These are phyloP conservation scores for Tulasnella sp. DNA, from an alignment of 768 basidiomycete species.

Conservation along the genomic window DNA sequence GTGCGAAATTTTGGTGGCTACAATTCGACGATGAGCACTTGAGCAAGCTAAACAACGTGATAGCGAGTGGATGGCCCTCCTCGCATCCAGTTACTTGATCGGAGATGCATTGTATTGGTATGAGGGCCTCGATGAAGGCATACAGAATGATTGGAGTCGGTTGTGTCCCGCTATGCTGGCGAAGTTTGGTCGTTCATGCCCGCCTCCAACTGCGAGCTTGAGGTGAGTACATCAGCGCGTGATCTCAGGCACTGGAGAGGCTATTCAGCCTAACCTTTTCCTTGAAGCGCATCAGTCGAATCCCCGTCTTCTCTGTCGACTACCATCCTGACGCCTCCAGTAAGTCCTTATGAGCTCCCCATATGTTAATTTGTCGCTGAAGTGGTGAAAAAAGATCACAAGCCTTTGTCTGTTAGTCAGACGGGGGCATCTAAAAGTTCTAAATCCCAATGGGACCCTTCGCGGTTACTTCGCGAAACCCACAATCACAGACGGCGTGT, in stretches of 20 bases:
- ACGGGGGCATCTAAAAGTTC: neutral
- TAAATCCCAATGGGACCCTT: neutral
- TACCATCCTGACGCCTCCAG: neutral
- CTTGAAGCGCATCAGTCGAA: neutral
- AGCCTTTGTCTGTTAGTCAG: neutral
- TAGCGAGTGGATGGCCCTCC: neutral
- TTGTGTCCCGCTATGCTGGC: neutral
- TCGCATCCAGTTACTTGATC: neutral
- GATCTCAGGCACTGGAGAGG: neutral
- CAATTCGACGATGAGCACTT: neutral
- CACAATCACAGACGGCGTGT: neutral
- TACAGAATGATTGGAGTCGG: slow-evolving; percentile 3
- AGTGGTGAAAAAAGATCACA: neutral
- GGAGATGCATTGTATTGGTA: slow-evolving; percentile 20
- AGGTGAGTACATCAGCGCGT: neutral
- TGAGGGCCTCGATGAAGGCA: neutral
- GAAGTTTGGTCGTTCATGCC: neutral
- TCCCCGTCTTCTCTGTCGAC: neutral
- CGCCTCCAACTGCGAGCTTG: neutral
- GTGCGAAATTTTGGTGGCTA: neutral
- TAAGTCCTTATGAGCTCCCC: neutral
- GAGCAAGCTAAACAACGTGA: neutral
- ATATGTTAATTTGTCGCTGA: no score
- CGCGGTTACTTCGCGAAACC: neutral
- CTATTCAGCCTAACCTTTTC: neutral